Base-by-base conservation (phyloP, 208 protist genomes). In the Leishmania mexicana region DNA sequence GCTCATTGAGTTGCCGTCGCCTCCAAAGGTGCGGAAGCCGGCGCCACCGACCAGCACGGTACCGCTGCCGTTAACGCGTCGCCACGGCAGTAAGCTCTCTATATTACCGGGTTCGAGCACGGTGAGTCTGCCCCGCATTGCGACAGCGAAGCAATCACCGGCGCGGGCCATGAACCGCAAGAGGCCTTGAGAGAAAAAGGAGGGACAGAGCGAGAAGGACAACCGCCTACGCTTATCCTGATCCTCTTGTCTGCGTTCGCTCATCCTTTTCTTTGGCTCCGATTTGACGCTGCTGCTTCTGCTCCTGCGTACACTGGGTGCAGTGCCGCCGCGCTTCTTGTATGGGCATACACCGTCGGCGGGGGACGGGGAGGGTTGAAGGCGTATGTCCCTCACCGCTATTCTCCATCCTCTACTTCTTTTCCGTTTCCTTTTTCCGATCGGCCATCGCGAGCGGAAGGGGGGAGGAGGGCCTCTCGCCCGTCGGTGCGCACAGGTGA, bases 1-100 rank as follows among this genome's bases (percentile, higher is more conserved):
- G 31, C 77, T 88, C 49, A 78, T 88, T 8, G 93, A 95, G 64
- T 40, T 88, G 11, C 79, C 83, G 35, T 73, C 81, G 15, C 75
- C 79, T 13, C 76, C 49, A 60, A 86, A 81, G 72, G 72, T 53
- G 6, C 78, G 78, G 3, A 88, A 75, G 57, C 51, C 53, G 24
- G 42, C 72, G 62, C 57, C 77, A 8, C 60, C 40, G 38, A 4
- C 58, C 21, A 42, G 3, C 11, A 49, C 71, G 31, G 42, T 76
- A 53, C 57, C 75, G 51, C 45, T 60, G 62, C 45, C 75, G 53
- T 8, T 76, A 42, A 17, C 54, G 49, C 73, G 73, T 28, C 57
- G 45, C 6, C 38, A 62, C 49, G 62, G 62, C 28, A 80, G 76
- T 49, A 70, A 72, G 64, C n/a, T 47, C n/a, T 54, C 64, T 31